Evolutionary conservation across 2,329 filamentous ascomycete genomes (phyloP), one percentile per base, ranked within the genome.

Genomic region (Endoconidiophora laricicola): DNA sequence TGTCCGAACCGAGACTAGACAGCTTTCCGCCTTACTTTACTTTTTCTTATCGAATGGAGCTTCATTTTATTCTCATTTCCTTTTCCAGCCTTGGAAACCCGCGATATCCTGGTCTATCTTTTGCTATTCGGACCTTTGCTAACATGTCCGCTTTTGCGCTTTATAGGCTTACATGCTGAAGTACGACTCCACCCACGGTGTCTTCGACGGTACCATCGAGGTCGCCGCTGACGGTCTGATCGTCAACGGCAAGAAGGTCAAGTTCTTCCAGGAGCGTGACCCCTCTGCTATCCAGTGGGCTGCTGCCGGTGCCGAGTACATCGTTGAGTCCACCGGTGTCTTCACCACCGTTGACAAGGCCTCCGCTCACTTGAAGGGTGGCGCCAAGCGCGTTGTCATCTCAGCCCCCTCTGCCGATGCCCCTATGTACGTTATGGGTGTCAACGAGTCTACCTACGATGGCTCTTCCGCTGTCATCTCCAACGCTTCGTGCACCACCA

Each of bases 401-500:
- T 91, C 85, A 60, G 85, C 86, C 64, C 86, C 86, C 63, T 93
- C 86, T 56, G 83, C 84, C 60, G 91, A 98, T 74, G 91, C 91
- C 65, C 90, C 90, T 67, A 98, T 98, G 91, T 98, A 93, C 80
- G 91, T 98, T 67, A 93, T 95, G 81, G 91, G 91, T 68, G 91
- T 98, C 75, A 98, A 96, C 79, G 76, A 96, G 73, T 78, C 88
- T 69, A 76, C 71, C 62, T 96, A 96, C 82, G 90, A 85, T 69
- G 81, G 83, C 67, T 84, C 84, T 67, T 78, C 91, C 69, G 74
- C 86, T 62, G 82, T 98, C 69, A 86, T 96, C 74, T 96, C 91
- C 74, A 98, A 98, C 77, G 91, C 91, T 62, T 96, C 91, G 61
- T 96, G 91, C 86, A 98, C 91, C 69, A 96, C 91, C 78, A 98